A percentile compares a stretch with the other conserved stretches of the same genome.
phyloP scores from a whole-genome alignment of 2,329 filamentous ascomycete species.

The Ophiocordyceps robertsii region DNA sequence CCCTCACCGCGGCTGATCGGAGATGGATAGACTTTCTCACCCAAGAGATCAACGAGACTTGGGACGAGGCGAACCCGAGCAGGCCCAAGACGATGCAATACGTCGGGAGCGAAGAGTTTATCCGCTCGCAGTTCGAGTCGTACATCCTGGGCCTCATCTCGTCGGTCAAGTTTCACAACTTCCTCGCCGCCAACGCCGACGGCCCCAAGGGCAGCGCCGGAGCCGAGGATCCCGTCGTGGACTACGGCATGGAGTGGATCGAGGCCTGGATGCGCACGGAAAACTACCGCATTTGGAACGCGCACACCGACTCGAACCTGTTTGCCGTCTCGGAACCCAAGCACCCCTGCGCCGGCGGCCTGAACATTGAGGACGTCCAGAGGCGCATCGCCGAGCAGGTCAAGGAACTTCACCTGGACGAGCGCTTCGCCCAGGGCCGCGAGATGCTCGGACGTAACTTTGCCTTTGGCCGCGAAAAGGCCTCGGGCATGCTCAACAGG shows the following conservation, averaged over 20 bases:
- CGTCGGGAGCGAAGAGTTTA: conserved; percentile 92
- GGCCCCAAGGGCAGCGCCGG: conserved; percentile 51
- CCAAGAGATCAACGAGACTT: conserved; percentile 87
- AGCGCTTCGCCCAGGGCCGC: conserved; percentile 68
- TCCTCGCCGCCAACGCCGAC: conserved; percentile 54
- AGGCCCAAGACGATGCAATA: conserved; percentile 93
- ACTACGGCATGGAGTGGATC: conserved; percentile 77
- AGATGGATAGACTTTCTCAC: conserved; percentile 96
- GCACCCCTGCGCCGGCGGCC: conserved; percentile 83
- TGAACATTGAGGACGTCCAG: conserved; percentile 91
- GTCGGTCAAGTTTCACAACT: conserved; percentile 77
- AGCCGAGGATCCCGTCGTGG: conserved; percentile 72
- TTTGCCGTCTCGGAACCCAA: conserved; percentile 91
- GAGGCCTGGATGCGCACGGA: conserved; percentile 79
- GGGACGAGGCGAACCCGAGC: conserved; percentile 83
- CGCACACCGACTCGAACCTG: conserved; percentile 68
- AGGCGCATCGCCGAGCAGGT: conserved; percentile 82
- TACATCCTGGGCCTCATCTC: conserved; percentile 84
- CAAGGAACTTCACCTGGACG: conserved; percentile 85
- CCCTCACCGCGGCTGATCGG: conserved; percentile 73
- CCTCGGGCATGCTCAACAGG: conserved; percentile 74
- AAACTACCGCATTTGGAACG: conserved; percentile 82
- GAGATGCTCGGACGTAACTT: conserved; percentile 82
- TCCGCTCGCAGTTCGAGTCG: conserved; percentile 91
- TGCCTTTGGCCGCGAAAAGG: conserved; percentile 78